phyloP scores from a whole-genome alignment of 108 stramenopile genomes.

The Craspedostauros australis region DNA sequence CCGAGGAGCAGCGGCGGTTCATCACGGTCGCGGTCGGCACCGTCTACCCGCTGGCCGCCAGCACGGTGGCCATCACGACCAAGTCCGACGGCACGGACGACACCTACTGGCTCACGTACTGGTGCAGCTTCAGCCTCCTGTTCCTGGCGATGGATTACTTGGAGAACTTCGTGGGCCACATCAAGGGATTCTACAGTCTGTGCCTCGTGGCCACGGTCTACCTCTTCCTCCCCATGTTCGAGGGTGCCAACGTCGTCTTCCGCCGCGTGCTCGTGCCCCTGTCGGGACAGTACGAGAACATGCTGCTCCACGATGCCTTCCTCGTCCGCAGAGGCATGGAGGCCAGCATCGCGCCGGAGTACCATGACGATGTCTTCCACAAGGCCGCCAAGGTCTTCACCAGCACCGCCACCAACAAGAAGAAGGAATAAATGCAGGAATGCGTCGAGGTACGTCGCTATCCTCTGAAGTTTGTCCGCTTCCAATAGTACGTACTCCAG shows the following conservation, averaged over 20 bases:
- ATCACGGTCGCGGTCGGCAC: conserved; percentile 33
- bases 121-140: conserved; percentile 35
- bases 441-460: too few species aligned
- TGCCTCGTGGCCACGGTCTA: conserved; percentile 30
- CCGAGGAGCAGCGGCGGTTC: conserved; percentile 29
- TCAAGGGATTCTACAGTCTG: conserved; percentile 44
- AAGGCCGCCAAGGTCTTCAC: conserved; percentile 12
- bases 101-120: conserved; percentile 49
- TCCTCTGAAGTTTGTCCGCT: too few species aligned
- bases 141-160: conserved; percentile 40
- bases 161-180: conserved; percentile 36
- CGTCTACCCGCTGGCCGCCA: conserved; percentile 37
- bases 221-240: conserved; percentile 37
- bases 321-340: conserved; percentile 20
- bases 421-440: conserved; percentile 1
- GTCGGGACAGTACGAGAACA: conserved; percentile 33
- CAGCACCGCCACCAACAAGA: background rate
- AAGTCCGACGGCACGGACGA: conserved; percentile 20
- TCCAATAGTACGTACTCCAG: too few species aligned
- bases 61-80: conserved; percentile 25
- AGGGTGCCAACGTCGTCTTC: conserved; percentile 40
- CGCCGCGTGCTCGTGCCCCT: conserved; percentile 39
- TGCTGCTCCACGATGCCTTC: conserved; percentile 37
- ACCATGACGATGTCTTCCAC: conserved; percentile 12
- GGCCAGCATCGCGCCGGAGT: conserved; percentile 2